These are phyloP conservation scores for Kluyveromyces sp. DNA, from an alignment of 1,139 yeast genomes.

Conservation along the genomic window DNA sequence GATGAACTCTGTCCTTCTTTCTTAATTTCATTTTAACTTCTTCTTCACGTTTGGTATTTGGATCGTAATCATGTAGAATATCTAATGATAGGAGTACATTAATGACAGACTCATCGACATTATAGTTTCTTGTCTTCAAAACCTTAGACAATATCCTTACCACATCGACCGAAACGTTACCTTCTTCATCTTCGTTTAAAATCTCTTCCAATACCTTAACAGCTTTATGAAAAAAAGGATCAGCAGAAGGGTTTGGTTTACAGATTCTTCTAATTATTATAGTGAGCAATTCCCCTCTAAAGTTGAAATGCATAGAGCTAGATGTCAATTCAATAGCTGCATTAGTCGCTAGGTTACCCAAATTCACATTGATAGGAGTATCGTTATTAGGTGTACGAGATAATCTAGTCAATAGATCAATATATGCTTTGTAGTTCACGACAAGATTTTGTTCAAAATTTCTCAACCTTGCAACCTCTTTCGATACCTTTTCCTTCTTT, in stretches of 20 bases:
- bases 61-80: slow-evolving; percentile 74
- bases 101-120: slow-evolving; percentile 77
- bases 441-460: slow-evolving; percentile 74
- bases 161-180: slow-evolving; percentile 72
- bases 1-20: slow-evolving; percentile 82
- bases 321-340: slow-evolving; percentile 75
- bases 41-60: slow-evolving; percentile 43
- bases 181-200: slow-evolving; percentile 66
- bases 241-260: slow-evolving; percentile 43
- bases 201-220: slow-evolving; percentile 58
- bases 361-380: slow-evolving; percentile 35
- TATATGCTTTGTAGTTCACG: slow-evolving; percentile 58
- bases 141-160: slow-evolving; percentile 61
- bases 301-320: slow-evolving; percentile 72
- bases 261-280: slow-evolving; percentile 61
- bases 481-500: slow-evolving; percentile 71
- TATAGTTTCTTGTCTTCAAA: slow-evolving; percentile 63
- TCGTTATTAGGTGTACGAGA: slow-evolving; percentile 32
- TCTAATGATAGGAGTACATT: slow-evolving; percentile 67
- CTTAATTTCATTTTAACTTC: slow-evolving; percentile 45
- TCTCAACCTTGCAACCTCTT: slow-evolving; percentile 70
- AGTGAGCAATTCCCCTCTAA: slow-evolving; percentile 60
- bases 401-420: slow-evolving; percentile 44
- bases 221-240: slow-evolving; percentile 47
- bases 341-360: slow-evolving; percentile 27